phyloP scores from a whole-genome alignment of 225 moss, liverwort and hornwort genomes.

The Physcomitrium patens region DNA sequence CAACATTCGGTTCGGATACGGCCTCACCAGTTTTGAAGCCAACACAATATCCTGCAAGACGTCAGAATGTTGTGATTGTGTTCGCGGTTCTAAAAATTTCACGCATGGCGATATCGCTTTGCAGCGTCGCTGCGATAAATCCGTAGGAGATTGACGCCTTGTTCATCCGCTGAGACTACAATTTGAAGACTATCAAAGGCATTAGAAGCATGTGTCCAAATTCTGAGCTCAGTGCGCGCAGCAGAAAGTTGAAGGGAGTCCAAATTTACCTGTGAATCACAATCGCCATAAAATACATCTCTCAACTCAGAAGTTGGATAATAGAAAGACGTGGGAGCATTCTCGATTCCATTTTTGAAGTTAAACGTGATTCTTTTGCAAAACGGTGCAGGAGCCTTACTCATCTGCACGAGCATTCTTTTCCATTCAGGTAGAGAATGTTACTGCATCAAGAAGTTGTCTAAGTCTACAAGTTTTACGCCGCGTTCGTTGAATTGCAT shows the following conservation, averaged over 20 bases:
- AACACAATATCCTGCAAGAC: slow-evolving; percentile 21
- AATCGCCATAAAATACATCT: not conserved
- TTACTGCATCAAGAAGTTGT: no score
- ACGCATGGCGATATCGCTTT: not conserved
- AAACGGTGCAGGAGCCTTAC: no score
- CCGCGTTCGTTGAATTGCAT: no score
- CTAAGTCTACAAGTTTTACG: no score
- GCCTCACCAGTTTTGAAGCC: slow-evolving; percentile 9
- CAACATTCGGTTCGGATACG: not conserved
- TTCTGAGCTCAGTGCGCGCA: not conserved
- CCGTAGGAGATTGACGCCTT: no score
- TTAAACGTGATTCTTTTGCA: no score
- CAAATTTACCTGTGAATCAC: slow-evolving; percentile 21
- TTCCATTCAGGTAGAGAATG: no score
- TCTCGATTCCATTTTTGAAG: not conserved
- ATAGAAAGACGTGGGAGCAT: slow-evolving; percentile 9
- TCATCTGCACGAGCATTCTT: not conserved
- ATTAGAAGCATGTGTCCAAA: not conserved
- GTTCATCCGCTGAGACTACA: no score
- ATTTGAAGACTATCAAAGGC: not conserved
- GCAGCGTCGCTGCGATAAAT: no score
- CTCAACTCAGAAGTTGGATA: not conserved
- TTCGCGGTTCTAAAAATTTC: not conserved
- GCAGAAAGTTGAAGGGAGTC: not conserved
- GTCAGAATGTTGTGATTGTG: not conserved